Conservation (phyloP, 495 filamentous ascomycete species). For the Penicillium soppii region DNA sequence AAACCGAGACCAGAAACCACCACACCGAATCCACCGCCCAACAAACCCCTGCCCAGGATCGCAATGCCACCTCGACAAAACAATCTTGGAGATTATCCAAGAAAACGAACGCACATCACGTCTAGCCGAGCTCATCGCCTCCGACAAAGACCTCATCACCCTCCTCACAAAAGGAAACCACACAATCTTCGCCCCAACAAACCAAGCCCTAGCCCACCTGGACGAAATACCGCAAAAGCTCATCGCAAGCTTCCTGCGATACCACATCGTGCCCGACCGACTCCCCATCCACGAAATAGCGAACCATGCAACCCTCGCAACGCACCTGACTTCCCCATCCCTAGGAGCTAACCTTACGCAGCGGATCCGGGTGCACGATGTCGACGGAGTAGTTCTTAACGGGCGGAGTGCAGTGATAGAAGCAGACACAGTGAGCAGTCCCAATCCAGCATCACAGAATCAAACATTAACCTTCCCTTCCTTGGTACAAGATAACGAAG, state of each 20-base stretch:
- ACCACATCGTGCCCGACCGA: constrained; percentile 70
- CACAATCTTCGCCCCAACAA: constrained; percentile 78
- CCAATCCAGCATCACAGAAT: too few relatives aligned
- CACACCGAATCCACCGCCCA: constrained; percentile 16
- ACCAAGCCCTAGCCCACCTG: constrained; percentile 68
- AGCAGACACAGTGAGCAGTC: constrained; percentile 60
- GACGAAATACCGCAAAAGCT: constrained; percentile 39
- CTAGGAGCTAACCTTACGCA: constrained; percentile 63
- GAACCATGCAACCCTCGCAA: constrained; percentile 67
- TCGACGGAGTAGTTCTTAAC: constrained; percentile 67
- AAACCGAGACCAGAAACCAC: too few relatives aligned
- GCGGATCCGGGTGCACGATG: constrained; percentile 58
- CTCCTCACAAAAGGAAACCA: constrained; percentile 67
- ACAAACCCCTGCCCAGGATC: constrained; percentile 20
- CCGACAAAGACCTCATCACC: constrained; percentile 66
- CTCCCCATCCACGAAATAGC: constrained; percentile 54
- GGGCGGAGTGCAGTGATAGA: constrained; percentile 64
- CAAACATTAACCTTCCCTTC: neutral
- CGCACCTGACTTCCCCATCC: constrained; percentile 51
- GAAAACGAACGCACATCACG: constrained; percentile 72
- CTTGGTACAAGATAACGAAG: constrained; percentile 54
- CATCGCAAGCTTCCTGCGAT: constrained; percentile 66
- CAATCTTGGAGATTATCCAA: constrained; percentile 74
- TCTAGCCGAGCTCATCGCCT: constrained; percentile 69
- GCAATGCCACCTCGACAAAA: constrained; percentile 47